Base-by-base conservation (phyloP, 2,329 filamentous ascomycete genomes). In the Trichoderma sp. region DNA sequence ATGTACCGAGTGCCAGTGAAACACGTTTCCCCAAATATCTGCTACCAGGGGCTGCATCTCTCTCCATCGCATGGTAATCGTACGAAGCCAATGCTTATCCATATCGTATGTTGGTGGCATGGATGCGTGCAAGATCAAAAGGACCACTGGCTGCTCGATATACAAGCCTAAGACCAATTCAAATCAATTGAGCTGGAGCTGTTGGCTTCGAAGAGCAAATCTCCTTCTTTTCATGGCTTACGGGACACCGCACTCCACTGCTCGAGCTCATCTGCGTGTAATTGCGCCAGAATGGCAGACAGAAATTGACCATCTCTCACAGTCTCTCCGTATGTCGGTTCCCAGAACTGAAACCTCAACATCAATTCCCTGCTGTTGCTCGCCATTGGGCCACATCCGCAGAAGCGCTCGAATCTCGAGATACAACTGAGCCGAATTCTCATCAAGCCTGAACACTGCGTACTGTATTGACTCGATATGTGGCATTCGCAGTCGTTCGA, bases 11-110 rank as follows among this genome's bases (percentile, higher is more conserved):
- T n/a, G 10, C 5, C 8, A 7, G 26, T 32, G 46, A n/a, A 24
- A 7, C 58, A 46, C 18, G 3, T 46, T 46, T 26, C 24, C 7
- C 24, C 16, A 59, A 46, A 46, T 59, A 28, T 49, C n/a, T 24
- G n/a, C 11, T 49, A 4, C 1, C 11, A 49, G 11, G 21, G 24
- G n/a, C 8, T 13, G n/a, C n/a, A n/a, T 28, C 39, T 32, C 59
- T 61, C 43, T 28, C 21, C 28, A 24, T 51, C 59, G 34, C 59
- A 51, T 61, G 59, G 59, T 61, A 51, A 61, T 61, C 59, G 39
- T 61, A 61, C 39, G 26, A 51, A 61, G 43, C 28, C 26, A 61
- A 51, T 46, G 18, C n/a, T 60, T 21, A 32, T 30, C 24, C 51
- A 43, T 43, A 30, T n/a, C 37, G 46, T 63, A 54, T 16, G 46